Evolutionary conservation across 768 basidiomycete genomes (phyloP).

Genomic region (Hortiboletus campestris): DNA sequence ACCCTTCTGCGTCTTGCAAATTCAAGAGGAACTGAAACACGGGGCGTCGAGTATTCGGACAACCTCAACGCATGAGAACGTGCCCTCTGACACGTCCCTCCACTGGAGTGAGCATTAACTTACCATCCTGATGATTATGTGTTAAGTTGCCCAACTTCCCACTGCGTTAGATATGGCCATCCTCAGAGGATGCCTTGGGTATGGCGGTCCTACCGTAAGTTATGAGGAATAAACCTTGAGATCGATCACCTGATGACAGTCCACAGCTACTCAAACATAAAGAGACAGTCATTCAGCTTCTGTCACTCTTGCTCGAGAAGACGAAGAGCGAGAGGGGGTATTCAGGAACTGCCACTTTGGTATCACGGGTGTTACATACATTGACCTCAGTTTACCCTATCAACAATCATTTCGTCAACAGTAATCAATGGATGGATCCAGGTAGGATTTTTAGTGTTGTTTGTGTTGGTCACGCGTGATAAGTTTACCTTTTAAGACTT

Average conservation of each 20-base stretch:
- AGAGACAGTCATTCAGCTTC: constrained; percentile 57
- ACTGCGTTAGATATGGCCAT: constrained; percentile 65
- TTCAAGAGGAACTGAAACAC: constrained; percentile 81
- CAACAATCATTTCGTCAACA: constrained; percentile 79
- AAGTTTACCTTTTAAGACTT: constrained; percentile 45
- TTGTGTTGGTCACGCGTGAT: constrained; percentile 6
- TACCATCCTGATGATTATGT: neutral
- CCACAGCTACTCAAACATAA: constrained; percentile 70
- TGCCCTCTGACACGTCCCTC: constrained; percentile 83
- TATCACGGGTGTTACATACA: constrained; percentile 73
- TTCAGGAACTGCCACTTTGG: constrained; percentile 71
- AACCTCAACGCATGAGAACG: constrained; percentile 68
- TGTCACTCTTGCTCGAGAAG: constrained; percentile 68
- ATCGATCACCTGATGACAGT: neutral
- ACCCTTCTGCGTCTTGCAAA: constrained; percentile 70
- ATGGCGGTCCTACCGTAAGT: constrained; percentile 63
- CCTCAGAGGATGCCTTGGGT: constrained; percentile 77
- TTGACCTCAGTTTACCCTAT: constrained; percentile 73
- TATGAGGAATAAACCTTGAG: neutral
- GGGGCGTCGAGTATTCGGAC: constrained; percentile 87
- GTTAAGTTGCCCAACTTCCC: constrained; percentile 1
- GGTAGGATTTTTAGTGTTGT: constrained; percentile 42
- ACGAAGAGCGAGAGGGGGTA: constrained; percentile 90
- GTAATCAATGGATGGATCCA: constrained; percentile 72
- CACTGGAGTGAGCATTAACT: constrained; percentile 75